Percentiles rank a stretch among this genome's conserved stretches.
These are phyloP conservation scores for Royoungia palumana DNA, from an alignment of 768 basidiomycete species.

Conservation along the genomic window DNA sequence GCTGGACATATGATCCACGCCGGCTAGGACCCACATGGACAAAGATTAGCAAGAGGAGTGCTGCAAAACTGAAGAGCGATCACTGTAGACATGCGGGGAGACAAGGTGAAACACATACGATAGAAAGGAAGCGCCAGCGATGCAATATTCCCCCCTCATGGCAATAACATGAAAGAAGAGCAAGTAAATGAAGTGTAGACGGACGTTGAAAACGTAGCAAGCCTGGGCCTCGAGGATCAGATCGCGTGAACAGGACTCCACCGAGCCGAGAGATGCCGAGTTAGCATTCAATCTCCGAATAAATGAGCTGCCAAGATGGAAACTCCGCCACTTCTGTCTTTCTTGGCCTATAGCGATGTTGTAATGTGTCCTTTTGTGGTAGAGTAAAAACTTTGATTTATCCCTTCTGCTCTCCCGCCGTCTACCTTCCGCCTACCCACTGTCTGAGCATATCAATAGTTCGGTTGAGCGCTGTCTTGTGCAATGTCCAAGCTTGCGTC, in stretches of 20 bases:
- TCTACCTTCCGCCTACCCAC: neutral
- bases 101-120: constrained; percentile 47
- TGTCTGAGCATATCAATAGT: constrained; percentile 9
- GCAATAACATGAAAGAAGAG: constrained; percentile 19
- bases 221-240: constrained; percentile 26
- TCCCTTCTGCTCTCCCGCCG: neutral
- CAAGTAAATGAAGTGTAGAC: constrained; percentile 11
- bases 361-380: constrained; percentile 15
- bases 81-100: constrained; percentile 8
- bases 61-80: constrained; percentile 22
- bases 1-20: constrained; percentile 17
- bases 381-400: constrained; percentile 13
- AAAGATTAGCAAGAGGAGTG: constrained; percentile 68
- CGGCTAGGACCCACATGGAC: constrained; percentile 57
- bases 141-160: constrained; percentile 77
- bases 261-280: constrained; percentile 17
- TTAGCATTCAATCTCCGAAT: constrained; percentile 13
- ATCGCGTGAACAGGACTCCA: constrained; percentile 15
- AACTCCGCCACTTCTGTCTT: constrained; percentile 1
- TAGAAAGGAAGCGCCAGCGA: constrained; percentile 66
- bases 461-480: constrained; percentile 1
- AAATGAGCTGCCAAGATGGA: neutral
- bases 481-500: constrained; percentile 27
- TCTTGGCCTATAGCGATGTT: neutral
- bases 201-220: constrained; percentile 20